Evolutionary conservation across 148 eudicot genomes (phyloP).

Genomic region (Camellia lanceoleosa): DNA sequence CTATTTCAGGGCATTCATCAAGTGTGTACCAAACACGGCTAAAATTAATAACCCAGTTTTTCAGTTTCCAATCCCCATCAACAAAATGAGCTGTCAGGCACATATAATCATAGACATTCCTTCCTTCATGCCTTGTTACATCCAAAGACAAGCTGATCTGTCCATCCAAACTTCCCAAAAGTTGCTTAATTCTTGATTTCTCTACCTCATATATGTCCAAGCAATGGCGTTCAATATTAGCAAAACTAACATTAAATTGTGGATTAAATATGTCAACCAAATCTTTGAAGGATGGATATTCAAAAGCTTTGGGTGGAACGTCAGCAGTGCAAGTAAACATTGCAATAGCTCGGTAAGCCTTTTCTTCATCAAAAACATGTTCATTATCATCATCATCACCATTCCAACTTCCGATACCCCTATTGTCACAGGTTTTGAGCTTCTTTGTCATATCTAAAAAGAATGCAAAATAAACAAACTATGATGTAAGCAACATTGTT

Average conservation of each 20-base stretch:
- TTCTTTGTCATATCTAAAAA: neutral
- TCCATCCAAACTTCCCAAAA: neutral
- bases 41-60: neutral
- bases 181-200: slow-evolving; percentile 1
- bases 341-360: slow-evolving; percentile 9
- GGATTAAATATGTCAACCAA: neutral
- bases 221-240: neutral
- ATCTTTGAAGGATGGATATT: neutral
- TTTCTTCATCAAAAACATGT: neutral
- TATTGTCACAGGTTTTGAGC: neutral
- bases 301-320: neutral
- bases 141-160: neutral
- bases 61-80: neutral
- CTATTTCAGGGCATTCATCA: neutral
- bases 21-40: neutral
- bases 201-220: neutral
- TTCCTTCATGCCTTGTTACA: neutral
- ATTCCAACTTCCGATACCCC: neutral
- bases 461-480: neutral
- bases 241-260: neutral
- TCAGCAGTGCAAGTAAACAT: neutral
- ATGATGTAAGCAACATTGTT: neutral
- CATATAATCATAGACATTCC: neutral
- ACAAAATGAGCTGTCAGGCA: slow-evolving; percentile 2
- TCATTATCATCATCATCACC: neutral